Evolutionary conservation across 257 asterid species (phyloP).

Genomic region (Solanum raphanifolium): DNA sequence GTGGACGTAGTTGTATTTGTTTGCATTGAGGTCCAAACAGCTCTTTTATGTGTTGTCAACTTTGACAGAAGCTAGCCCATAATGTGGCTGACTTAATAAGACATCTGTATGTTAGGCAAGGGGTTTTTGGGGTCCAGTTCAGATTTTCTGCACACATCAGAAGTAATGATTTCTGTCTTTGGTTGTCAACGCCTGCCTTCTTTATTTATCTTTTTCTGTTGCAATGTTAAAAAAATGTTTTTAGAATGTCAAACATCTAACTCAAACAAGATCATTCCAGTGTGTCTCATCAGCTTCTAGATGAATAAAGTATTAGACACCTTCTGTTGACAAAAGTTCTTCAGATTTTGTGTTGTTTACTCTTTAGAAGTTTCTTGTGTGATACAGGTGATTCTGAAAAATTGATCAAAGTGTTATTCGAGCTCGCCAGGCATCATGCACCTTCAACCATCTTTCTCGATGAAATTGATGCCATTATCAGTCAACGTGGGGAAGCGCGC

Average conservation of each 20-base stretch:
- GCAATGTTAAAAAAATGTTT: background rate
- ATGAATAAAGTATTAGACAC: background rate
- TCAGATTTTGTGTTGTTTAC: background rate
- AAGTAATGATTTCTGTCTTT: background rate
- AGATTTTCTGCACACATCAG: background rate
- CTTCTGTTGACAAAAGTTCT: background rate
- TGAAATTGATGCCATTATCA: constrained; percentile 93
- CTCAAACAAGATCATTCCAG: background rate
- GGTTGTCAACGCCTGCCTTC: background rate
- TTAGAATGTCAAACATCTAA: background rate
- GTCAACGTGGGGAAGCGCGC: constrained; percentile 98
- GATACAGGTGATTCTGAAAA: constrained; percentile 95
- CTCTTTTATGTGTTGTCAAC: background rate
- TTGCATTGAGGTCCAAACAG: background rate
- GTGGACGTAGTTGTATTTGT: background rate
- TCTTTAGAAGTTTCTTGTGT: background rate
- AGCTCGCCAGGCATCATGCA: constrained; percentile 98
- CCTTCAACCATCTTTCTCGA: constrained; percentile 97
- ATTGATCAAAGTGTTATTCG: constrained; percentile 84
- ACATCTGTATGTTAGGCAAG: background rate
- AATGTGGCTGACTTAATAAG: background rate
- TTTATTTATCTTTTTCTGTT: background rate
- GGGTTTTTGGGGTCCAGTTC: background rate
- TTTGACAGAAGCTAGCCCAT: background rate
- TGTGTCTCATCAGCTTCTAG: background rate